Evolutionary conservation across 129 eudicot species (phyloP), one percentile per base, ranked within the genome.

Genomic region (Scalesia atractyloides): DNA sequence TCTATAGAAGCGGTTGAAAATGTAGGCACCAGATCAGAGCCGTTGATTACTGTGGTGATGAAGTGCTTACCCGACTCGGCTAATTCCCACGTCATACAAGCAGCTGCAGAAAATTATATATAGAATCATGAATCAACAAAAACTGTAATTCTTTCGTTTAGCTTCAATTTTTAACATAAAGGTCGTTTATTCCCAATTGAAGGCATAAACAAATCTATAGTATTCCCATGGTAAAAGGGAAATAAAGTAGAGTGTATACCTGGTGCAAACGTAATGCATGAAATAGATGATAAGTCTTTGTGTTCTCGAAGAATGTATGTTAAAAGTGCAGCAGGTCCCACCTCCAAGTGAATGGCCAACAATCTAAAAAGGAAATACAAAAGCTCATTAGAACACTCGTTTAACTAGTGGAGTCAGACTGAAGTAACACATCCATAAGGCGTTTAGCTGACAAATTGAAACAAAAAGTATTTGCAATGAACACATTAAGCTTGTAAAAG

Each of bases 341-440:
- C 99, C 99, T 81, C 99, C 99, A 75, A 95, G 96, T 70, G 99
- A 95, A 78, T 95, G 99, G 54, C 99, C 99, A 75, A 95, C 97
- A 70, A 95, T 80, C 99, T 95, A 85, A 39, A 81, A 24, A 66
- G 11, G 61, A 43, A 64, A 76, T 67, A 15, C 52, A 54, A 36
- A 58, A 64, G 24, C 24, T 26, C 57, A 24, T 72, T 43, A 73
- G 18, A 52, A 43, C 18, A 70, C 71, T 17, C 57, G 51, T 63
- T 64, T 16, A 62, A 41, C 18, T 16, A 58, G 63, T 57, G 41
- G 6, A 52, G 70, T 65, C 15, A 54, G 47, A 75, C 8, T 44
- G 50, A 75, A 66, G 68, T 56, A 43, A 30, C 37, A 53, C 36
- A 7, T 16, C 46, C 37, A 75, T 41, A 53, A 66, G n/a, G 30